Percentiles rank a stretch among this genome's conserved stretches.
Conservation (phyloP, 768 basidiomycete species). For the Termitomyces sp. region DNA sequence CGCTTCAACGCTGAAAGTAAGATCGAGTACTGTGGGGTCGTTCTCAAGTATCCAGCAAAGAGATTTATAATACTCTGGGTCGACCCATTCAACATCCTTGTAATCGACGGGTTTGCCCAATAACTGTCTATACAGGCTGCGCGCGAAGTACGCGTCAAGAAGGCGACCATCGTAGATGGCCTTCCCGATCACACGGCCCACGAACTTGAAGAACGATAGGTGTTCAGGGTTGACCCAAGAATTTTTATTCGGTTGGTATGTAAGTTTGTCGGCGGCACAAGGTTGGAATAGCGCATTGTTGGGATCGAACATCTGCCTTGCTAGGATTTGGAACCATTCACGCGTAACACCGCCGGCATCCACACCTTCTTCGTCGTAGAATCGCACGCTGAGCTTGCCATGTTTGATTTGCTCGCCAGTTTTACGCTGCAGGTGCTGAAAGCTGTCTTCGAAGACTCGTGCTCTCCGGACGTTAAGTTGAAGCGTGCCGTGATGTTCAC, state of each 20-base stretch:
- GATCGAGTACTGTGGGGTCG: slow-evolving; percentile 78
- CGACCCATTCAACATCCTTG: slow-evolving; percentile 94
- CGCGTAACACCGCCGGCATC: slow-evolving; percentile 98
- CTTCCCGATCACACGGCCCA: slow-evolving; percentile 96
- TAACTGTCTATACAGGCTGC: slow-evolving; percentile 93
- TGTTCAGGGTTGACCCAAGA: slow-evolving; percentile 95
- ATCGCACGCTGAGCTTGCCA: slow-evolving; percentile 94
- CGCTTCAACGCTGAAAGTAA: slow-evolving; percentile 93
- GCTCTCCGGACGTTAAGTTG: slow-evolving; percentile 87
- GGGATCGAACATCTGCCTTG: slow-evolving; percentile 98
- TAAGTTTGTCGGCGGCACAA: slow-evolving; percentile 89
- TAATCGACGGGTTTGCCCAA: slow-evolving; percentile 94
- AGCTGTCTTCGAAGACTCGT: slow-evolving; percentile 97
- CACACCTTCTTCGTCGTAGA: slow-evolving; percentile 96
- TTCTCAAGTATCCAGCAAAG: slow-evolving; percentile 98
- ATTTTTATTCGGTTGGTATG: slow-evolving; percentile 94
- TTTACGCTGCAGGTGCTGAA: slow-evolving; percentile 84
- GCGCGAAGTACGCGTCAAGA: slow-evolving; percentile 96
- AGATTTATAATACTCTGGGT: slow-evolving; percentile 98
- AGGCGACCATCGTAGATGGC: slow-evolving; percentile 96
- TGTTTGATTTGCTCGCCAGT: slow-evolving; percentile 96
- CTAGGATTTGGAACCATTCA: slow-evolving; percentile 98
- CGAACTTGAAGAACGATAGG: slow-evolving; percentile 96
- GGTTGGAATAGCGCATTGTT: slow-evolving; percentile 98
- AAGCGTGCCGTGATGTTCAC: slow-evolving; percentile 79